Base-by-base conservation (phyloP, 495 filamentous ascomycete genomes). In the Copromyces sp. region DNA sequence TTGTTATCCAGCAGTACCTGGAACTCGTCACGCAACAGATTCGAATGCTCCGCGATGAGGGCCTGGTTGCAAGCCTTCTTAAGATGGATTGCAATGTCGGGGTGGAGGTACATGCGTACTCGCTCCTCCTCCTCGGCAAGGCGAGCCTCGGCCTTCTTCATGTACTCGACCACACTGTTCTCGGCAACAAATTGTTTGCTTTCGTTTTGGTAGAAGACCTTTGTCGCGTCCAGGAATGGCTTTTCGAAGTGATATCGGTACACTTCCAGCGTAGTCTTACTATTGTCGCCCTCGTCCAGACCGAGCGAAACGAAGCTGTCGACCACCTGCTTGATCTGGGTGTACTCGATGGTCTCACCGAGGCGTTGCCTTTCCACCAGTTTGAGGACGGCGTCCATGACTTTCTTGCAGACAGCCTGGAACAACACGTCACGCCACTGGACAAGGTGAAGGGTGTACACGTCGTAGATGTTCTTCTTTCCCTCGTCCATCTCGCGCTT, bases 401-500 rank as follows among this genome's bases (percentile, higher is more conserved):
- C 95, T 76, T 91, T 94, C 70, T 88, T 85, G 70, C 94, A 90
- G 4, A 97, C 92, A 61, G 89, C 84, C 65, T 86, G 83, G 82
- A 99, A 99, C 74, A 99, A 91, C 72, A 97, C 93, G 65, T 91
- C 87, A 76, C 92, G 93, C 95, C 95, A 99, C 75, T 93, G 92
- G 44, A 97, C 97, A 41, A 99, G 85, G 78, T 98, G 95, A 29
- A 98, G 83, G 2, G 95, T 99, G 81, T 99, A 98, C 68, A 99
- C 94, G 81, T 99, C 95, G 82, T 95, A 98, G 7, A 98, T 91
- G 76, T 94, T 91, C 85, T 99, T 99, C 82, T 99, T 99, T 35
- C 96, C 96, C 80, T 99, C 95, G 75, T 99, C 95, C 82, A 99
- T 97, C 83, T 99, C 95, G 32, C 95, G 88, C 86, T 97, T 98